A percentile compares a stretch with the other conserved stretches of the same genome.
Evolutionary conservation across 495 filamentous ascomycete genomes (phyloP).

Genomic region (Lasiosphaeris hirsuta): DNA sequence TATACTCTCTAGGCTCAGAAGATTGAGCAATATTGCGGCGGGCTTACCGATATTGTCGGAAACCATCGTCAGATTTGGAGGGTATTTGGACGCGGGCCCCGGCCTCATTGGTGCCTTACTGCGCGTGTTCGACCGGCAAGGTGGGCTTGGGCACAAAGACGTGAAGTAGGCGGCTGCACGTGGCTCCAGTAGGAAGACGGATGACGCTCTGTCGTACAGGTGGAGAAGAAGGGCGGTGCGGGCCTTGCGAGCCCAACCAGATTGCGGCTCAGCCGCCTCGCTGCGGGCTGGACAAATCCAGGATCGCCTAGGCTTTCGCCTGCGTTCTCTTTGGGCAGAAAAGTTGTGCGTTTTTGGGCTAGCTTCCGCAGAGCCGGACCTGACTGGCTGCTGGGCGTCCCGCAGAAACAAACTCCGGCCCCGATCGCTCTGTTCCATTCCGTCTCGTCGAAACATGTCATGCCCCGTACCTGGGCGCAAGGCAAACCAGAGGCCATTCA

Average conservation of each 20-base stretch:
- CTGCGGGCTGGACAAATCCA: constrained; percentile 15
- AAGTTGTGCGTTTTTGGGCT: constrained; percentile 20
- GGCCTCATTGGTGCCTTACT: constrained; percentile 24
- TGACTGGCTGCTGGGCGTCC: constrained; percentile 17
- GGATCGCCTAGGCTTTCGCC: constrained; percentile 6
- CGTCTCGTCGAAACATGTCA: constrained; percentile 3
- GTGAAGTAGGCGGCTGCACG: constrained; percentile 24
- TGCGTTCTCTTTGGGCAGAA: constrained; percentile 22
- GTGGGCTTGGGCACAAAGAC: constrained; percentile 37
- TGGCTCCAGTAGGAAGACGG: constrained; percentile 32
- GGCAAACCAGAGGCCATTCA: constrained; percentile 6
- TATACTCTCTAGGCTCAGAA: constrained; percentile 1
- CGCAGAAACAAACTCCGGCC: constrained; percentile 6
- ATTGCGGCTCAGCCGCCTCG: constrained; percentile 17
- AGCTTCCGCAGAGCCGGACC: constrained; percentile 9
- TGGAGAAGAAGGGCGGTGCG: constrained; percentile 22
- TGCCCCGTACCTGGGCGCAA: constrained; percentile 14
- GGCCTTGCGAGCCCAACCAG: constrained; percentile 32
- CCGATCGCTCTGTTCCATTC: constrained; percentile 9
- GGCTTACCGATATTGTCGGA: not conserved
- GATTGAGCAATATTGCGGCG: constrained; percentile 1
- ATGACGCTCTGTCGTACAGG: constrained; percentile 12
- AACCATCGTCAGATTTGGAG: constrained; percentile 7
- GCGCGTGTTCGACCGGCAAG: constrained; percentile 15
- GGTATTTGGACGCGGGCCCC: constrained; percentile 7